Base-by-base conservation (phyloP, 441 rosid species). In the Flueggea neowawraea region DNA sequence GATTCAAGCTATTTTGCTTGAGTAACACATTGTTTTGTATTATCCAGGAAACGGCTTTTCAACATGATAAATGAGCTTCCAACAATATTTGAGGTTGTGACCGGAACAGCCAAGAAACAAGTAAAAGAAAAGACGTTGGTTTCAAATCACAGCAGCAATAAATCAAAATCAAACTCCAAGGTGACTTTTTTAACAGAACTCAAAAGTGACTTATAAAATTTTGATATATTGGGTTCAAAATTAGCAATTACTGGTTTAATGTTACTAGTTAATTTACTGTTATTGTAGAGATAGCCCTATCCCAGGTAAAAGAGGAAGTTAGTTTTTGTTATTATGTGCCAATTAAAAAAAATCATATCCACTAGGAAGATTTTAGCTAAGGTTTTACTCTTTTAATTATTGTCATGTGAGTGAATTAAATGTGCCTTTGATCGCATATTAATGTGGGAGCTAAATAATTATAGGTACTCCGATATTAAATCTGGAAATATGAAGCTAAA, bases 21-120 rank as follows among this genome's bases (percentile, higher is more conserved):
- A 16, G 10, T 14, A 43, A 33, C 16, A 16, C 52, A 33, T n/a
- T n/a, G n/a, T 53, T 54, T n/a, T 17, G 43, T 55, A 13, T 52
- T 54, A 49, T 77, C 77, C 85, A 84, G 89, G 82, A 82, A 84
- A 59, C 71, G 82, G 53, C 89, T 84, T 60, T 84, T 82, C 70
- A 80, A 72, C 54, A 82, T 84, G 89, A 78, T 82, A 57, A 82
- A 84, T 69, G 89, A 84, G 12, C 78, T 84, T 64, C 89, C 89
- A 52, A 79, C 89, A 10, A 68, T 84, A 60, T 82, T 77, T 55
- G 89, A 84, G 73, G 79, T 82, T 67, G 89, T 84, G 60, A 77
- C 85, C 31, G 87, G 87, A 33, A 22, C 67, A 49, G 65, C 66
- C 39, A 84, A 78, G 81, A 80, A 78, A 63, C 82, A 73, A 70